Evolutionary conservation across 2,329 filamentous ascomycete genomes (phyloP).

Genomic region (Aspergillus proliferans): DNA sequence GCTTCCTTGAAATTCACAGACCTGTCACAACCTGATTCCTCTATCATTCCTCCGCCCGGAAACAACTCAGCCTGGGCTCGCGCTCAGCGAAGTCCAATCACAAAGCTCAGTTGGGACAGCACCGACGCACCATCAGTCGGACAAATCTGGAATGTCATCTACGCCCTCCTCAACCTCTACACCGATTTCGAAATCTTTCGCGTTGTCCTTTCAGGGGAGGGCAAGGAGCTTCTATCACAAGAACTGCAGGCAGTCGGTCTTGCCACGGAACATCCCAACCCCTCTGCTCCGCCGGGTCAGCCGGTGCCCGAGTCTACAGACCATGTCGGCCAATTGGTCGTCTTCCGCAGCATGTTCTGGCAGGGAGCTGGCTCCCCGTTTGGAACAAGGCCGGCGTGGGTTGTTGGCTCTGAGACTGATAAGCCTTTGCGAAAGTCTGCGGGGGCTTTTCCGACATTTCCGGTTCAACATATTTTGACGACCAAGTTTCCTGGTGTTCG

Average conservation of each 20-base stretch:
- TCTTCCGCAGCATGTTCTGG: constrained; percentile 58
- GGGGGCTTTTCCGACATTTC: constrained; percentile 23
- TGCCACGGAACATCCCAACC: constrained; percentile 37
- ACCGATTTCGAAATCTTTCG: constrained; percentile 30
- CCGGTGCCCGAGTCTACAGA: constrained; percentile 24
- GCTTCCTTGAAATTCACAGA: constrained; percentile 25
- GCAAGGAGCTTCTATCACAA: constrained; percentile 17
- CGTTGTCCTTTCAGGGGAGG: constrained; percentile 24
- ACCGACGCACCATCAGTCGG: constrained; percentile 23
- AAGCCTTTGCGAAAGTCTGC: constrained; percentile 17
- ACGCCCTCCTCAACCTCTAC: constrained; percentile 29
- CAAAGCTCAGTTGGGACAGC: constrained; percentile 28
- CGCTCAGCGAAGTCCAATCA: constrained; percentile 23
- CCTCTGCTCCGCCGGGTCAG: constrained; percentile 33
- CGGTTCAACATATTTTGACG: constrained; percentile 38
- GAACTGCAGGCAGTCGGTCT: constrained; percentile 36
- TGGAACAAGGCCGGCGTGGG: constrained; percentile 59
- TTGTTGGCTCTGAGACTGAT: constrained; percentile 39
- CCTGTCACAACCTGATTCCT: constrained; percentile 14
- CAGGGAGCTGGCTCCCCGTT: constrained; percentile 64
- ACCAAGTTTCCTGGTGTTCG: constrained; percentile 44
- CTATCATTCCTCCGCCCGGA: constrained; percentile 14
- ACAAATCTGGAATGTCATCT: constrained; percentile 36
- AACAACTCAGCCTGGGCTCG: constrained; percentile 38
- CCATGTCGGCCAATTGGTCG: constrained; percentile 39